Conservation (phyloP, 2,329 filamentous ascomycete genomes). For the Diaporthe batatas region DNA sequence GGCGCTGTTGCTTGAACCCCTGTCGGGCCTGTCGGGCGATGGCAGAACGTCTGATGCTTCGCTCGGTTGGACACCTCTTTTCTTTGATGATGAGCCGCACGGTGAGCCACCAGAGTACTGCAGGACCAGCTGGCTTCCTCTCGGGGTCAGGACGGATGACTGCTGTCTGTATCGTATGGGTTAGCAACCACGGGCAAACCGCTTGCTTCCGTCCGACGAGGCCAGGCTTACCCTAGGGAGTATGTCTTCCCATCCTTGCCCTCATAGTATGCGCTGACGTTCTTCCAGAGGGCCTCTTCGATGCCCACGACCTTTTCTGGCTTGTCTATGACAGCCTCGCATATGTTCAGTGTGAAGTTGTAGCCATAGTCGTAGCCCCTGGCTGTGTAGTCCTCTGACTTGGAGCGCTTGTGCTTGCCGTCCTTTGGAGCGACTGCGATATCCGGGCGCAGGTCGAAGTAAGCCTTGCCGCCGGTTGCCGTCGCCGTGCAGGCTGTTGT, state of each 20-base stretch:
- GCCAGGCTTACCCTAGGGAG: constrained; percentile 75
- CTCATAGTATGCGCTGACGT: constrained; percentile 84
- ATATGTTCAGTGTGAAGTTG: constrained; percentile 89
- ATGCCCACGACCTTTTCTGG: constrained; percentile 75
- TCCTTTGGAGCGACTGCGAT: constrained; percentile 61
- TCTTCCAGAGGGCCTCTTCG: constrained; percentile 72
- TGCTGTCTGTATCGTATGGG: constrained; percentile 60
- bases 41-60: constrained; percentile 49
- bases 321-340: constrained; percentile 78
- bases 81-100: constrained; percentile 67
- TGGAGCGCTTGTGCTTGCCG: constrained; percentile 58
- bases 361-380: constrained; percentile 82
- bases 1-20: constrained; percentile 20
- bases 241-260: constrained; percentile 72
- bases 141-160: constrained; percentile 65
- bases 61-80: constrained; percentile 50
- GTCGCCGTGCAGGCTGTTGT: constrained; percentile 67
- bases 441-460: constrained; percentile 71
- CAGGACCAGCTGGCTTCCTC: constrained; percentile 81
- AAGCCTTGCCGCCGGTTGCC: constrained; percentile 65
- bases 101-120: constrained; percentile 84
- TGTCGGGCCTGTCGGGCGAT: constrained; percentile 1
- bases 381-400: constrained; percentile 70
- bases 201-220: neutral
- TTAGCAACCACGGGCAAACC: constrained; percentile 33